These are phyloP conservation scores for Plasmodium berghei DNA, from an alignment of 169 alveolate species.

Conservation along the genomic window DNA sequence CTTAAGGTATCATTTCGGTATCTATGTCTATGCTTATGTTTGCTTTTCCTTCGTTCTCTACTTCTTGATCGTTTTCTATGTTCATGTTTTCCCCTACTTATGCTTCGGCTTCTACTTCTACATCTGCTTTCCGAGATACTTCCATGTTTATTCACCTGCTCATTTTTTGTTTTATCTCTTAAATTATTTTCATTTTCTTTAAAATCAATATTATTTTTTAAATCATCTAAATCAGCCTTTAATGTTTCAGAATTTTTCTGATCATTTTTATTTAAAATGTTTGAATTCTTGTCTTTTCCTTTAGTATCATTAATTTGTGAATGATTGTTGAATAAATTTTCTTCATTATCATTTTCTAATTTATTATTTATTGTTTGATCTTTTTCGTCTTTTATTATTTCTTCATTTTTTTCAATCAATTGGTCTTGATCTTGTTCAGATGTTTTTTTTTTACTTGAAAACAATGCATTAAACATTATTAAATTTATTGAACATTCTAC, in stretches of 20 bases:
- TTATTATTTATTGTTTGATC: no score
- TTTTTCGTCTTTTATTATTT: no score
- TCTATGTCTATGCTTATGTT: constrained; percentile 7
- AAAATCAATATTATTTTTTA: neutral
- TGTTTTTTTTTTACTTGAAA: constrained; percentile 14
- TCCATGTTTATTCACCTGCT: neutral
- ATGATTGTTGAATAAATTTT: no score
- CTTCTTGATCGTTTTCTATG: neutral
- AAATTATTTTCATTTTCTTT: neutral
- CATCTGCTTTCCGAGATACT: neutral
- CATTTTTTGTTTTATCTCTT: neutral
- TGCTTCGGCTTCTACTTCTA: neutral
- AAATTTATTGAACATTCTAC: neutral
- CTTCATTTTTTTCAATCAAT: no score
- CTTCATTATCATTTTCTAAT: no score
- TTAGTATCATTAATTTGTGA: neutral
- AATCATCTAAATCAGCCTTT: neutral
- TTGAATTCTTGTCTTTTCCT: constrained; percentile 2
- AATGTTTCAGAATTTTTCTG: neutral
- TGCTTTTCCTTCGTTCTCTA: neutral
- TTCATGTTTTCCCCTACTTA: neutral
- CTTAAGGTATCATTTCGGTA: neutral
- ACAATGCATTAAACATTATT: constrained; percentile 28
- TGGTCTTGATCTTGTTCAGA: neutral
- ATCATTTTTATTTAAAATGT: neutral